Conservation (phyloP, 352 stramenopile species). For the Globisporangium orthogonon region DNA sequence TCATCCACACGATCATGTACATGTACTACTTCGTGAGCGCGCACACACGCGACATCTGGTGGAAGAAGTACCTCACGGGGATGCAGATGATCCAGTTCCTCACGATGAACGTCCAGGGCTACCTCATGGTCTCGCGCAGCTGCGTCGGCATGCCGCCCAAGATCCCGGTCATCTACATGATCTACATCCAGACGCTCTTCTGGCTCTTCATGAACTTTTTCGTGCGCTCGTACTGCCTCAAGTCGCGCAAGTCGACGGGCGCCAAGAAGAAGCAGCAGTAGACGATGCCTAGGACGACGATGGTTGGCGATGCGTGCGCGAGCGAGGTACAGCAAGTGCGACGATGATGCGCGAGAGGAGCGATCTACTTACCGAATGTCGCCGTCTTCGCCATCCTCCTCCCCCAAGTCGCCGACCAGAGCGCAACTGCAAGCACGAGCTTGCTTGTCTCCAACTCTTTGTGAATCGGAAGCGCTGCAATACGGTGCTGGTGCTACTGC, state of each 20-base stretch:
- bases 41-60: constrained; percentile 97
- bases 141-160: constrained; percentile 73
- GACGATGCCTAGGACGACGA: constrained; percentile 7
- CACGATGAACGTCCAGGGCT: constrained; percentile 75
- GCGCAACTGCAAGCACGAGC: no score
- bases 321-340: no score
- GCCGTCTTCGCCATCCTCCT: no score
- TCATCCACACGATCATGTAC: constrained; percentile 99
- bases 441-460: no score
- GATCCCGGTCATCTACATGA: constrained; percentile 89
- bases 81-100: constrained; percentile 96
- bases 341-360: no score
- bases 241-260: constrained; percentile 30
- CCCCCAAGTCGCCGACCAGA: no score
- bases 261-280: constrained; percentile 56
- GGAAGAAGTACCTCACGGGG: constrained; percentile 95
- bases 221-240: constrained; percentile 89
- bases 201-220: constrained; percentile 97
- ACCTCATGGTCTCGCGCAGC: constrained; percentile 81
- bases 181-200: constrained; percentile 95
- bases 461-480: no score
- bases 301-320: not conserved
- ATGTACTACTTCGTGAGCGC: constrained; percentile 98
- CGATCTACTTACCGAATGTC: no score
- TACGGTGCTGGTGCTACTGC: no score